Evolutionary conservation across 495 filamentous ascomycete species (phyloP).

Genomic region (Hypoxylon perforatum): DNA sequence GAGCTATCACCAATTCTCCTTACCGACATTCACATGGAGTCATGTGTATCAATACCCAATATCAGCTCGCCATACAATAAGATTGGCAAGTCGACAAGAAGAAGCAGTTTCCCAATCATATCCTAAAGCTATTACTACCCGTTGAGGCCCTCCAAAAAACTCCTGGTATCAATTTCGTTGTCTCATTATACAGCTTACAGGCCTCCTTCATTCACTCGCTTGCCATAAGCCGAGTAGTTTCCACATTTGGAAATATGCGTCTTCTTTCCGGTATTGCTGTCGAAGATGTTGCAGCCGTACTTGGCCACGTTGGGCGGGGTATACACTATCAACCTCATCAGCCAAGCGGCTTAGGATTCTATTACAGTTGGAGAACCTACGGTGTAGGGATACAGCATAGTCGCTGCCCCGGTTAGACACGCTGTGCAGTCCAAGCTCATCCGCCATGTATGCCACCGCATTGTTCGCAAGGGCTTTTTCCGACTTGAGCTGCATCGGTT

Average conservation of each 20-base stretch:
- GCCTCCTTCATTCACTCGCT: conserved; percentile 42
- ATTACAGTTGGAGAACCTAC: conserved; percentile 59
- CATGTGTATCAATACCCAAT: conserved; percentile 2
- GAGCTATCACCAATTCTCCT: neutral
- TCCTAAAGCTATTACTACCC: conserved; percentile 6
- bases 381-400: conserved; percentile 85
- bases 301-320: conserved; percentile 88
- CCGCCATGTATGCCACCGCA: conserved; percentile 85
- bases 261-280: conserved; percentile 75
- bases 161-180: conserved; percentile 20
- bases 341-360: conserved; percentile 34
- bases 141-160: conserved; percentile 22
- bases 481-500: conserved; percentile 63
- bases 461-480: conserved; percentile 67
- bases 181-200: conserved; percentile 26
- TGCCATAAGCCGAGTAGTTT: conserved; percentile 69
- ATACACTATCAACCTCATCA: conserved; percentile 68
- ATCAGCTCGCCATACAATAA: neutral
- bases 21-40: conserved; percentile 18
- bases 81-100: conserved; percentile 11
- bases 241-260: conserved; percentile 74
- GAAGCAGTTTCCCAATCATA: conserved; percentile 4
- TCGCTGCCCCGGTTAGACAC: conserved; percentile 80
- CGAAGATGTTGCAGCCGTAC: conserved; percentile 78
- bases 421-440: conserved; percentile 84